Percentiles rank a stretch among this genome's conserved stretches.
Conservation (phyloP, 2,329 filamentous ascomycete species). For the Colletotrichum noveboracense region DNA sequence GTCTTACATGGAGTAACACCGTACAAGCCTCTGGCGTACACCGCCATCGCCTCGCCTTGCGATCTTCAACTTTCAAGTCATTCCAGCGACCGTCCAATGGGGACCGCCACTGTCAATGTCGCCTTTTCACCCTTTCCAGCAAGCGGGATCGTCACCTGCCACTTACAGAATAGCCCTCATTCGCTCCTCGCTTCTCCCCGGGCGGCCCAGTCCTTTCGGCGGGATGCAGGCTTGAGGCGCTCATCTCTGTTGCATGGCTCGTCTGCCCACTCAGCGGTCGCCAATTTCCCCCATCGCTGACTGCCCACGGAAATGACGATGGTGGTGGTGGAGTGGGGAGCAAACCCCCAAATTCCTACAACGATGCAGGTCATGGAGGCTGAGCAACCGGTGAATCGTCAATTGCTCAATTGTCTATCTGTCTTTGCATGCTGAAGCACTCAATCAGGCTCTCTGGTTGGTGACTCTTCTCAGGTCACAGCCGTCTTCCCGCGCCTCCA, state of each 20-base stretch:
- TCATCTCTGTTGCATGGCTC: not conserved
- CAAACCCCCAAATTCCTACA: not conserved
- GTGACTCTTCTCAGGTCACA: not conserved
- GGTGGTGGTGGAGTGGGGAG: not conserved
- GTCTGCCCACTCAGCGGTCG: not conserved
- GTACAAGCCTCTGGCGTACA: not conserved
- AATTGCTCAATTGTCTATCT: not conserved
- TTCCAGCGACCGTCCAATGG: not conserved
- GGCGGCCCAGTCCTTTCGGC: not conserved
- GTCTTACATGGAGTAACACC: not conserved
- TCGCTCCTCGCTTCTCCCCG: not conserved
- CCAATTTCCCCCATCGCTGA: not conserved
- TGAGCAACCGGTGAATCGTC: not conserved
- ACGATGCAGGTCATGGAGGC: not conserved
- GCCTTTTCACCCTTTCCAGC: not conserved
- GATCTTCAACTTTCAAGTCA: not conserved
- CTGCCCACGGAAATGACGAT: not conserved
- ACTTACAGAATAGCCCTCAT: not conserved
- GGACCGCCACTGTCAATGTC: not conserved
- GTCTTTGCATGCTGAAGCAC: not conserved
- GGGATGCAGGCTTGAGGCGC: not conserved
- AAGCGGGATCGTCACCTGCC: not conserved
- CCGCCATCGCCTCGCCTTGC: not conserved
- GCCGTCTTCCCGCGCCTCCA: not conserved
- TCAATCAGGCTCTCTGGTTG: not conserved